Evolutionary conservation across 371 early-diverging fungal species (phyloP), one percentile per base, ranked within the genome.

Genomic region (Zychaea mexicana): DNA sequence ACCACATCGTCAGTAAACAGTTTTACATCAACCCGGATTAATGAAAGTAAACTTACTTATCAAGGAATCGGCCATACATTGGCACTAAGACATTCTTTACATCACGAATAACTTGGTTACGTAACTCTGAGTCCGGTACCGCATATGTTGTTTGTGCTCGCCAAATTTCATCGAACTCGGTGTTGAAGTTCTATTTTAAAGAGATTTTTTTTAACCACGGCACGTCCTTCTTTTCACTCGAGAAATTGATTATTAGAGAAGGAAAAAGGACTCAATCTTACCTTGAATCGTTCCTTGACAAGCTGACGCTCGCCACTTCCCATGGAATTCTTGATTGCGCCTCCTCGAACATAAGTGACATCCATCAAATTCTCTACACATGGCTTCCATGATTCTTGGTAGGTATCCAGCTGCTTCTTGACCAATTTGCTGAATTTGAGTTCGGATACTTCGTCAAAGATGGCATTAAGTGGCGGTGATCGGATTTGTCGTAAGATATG

Each of bases 271-370:
- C 31, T 33, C 36, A 68, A 9, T 17, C 1, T 9, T 65, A 74
- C 75, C 77, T 91, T 93, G 83, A 95, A 93, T 58, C 88, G 85
- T 61, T 93, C 94, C 65, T 94, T 94, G 67, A 95, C 82, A 38
- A 79, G 64, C 45, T 90, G 87, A 8, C 85, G 77, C 58, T 95
- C 93, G 39, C 69, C 77, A 54, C 83, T 89, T 32, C 89, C 84
- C 57, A 95, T 74, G 0, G 82, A 71, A 21, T 77, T 90, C 36
- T 85, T 85, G 36, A 90, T 81, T 2, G 81, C 72, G 3, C 89
- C 88, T 27, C 86, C 86, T 13, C 89, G 81, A 9, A 91, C 89
- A 66, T 87, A 86, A 1, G 88, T 89, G 3, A 88, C 88, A 71
- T 91, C 91, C 88, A 90, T 88, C 57, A 91, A 69, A 57, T 84